Evolutionary conservation across 129 eudicot species (phyloP).

Genomic region (Tagetes erecta): DNA sequence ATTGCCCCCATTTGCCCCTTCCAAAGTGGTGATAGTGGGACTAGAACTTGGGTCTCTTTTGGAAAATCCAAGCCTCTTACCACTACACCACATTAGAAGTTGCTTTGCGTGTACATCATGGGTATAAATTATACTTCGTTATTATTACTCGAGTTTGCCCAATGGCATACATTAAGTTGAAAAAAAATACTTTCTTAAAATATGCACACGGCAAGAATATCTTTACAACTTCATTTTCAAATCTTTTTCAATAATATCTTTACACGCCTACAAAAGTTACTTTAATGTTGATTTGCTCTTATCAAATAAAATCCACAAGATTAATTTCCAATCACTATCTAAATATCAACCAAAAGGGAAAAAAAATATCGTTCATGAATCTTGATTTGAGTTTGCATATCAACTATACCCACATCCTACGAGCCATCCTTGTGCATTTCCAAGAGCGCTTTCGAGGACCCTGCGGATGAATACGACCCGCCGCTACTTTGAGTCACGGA

Average conservation of each 20-base stretch:
- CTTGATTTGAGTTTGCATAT: not conserved
- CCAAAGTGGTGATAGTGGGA: too few species aligned
- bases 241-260: not conserved
- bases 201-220: too few species aligned
- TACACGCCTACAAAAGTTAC: not conserved
- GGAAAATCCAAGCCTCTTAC: too few species aligned
- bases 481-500: conserved; percentile 33
- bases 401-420: conserved; percentile 7
- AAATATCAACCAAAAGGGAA: not conserved
- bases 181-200: too few species aligned
- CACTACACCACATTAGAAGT: too few species aligned
- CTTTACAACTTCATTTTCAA: not conserved
- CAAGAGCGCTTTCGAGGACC: conserved; percentile 33
- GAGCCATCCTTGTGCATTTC: conserved; percentile 8
- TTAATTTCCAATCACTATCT: not conserved
- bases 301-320: conserved; percentile 1
- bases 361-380: not conserved
- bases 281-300: not conserved
- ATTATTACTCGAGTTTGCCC: too few species aligned
- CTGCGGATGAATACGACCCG: conserved; percentile 26
- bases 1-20: too few species aligned
- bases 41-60: too few species aligned
- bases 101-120: too few species aligned
- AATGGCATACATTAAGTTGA: too few species aligned
- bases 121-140: too few species aligned